Evolutionary conservation across 768 basidiomycete species (phyloP).

Genomic region (Phylloporus sp.): DNA sequence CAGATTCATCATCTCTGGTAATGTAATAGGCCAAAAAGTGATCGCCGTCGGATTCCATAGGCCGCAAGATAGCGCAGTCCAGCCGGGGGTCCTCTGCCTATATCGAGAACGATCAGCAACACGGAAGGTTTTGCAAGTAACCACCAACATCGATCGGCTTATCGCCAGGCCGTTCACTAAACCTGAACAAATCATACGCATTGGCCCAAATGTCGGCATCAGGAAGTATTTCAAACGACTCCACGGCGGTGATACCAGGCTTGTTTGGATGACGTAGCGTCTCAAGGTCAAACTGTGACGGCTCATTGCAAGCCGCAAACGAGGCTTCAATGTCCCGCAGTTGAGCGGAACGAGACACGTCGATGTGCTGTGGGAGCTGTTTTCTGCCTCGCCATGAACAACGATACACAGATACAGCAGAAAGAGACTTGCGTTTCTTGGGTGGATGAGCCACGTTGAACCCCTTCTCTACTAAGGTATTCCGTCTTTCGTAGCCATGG

Average conservation of each 20-base stretch:
- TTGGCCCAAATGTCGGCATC: conserved; percentile 88
- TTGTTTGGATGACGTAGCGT: conserved; percentile 76
- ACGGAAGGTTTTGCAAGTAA: neutral
- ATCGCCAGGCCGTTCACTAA: conserved; percentile 85
- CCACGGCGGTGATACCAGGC: conserved; percentile 66
- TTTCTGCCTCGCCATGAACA: conserved; percentile 32
- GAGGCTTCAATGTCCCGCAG: conserved; percentile 76
- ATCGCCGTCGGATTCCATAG: conserved; percentile 86
- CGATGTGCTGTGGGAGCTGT: conserved; percentile 48
- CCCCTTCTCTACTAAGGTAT: conserved; percentile 70
- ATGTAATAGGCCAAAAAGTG: conserved; percentile 86
- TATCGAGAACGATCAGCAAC: neutral
- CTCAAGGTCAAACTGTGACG: conserved; percentile 56
- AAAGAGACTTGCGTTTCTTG: conserved; percentile 52
- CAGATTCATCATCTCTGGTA: conserved; percentile 70
- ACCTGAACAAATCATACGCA: conserved; percentile 82
- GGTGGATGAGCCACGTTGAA: conserved; percentile 35
- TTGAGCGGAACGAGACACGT: conserved; percentile 72
- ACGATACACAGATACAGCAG: neutral
- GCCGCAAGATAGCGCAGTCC: conserved; percentile 81
- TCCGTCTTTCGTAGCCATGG: conserved; percentile 93
- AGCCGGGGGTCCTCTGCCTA: conserved; percentile 76
- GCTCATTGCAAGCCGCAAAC: conserved; percentile 52
- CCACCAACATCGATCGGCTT: conserved; percentile 57
- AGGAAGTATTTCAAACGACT: conserved; percentile 79